Evolutionary conservation across 2,329 filamentous ascomycete species (phyloP).

Genomic region (Ophiostoma ips): DNA sequence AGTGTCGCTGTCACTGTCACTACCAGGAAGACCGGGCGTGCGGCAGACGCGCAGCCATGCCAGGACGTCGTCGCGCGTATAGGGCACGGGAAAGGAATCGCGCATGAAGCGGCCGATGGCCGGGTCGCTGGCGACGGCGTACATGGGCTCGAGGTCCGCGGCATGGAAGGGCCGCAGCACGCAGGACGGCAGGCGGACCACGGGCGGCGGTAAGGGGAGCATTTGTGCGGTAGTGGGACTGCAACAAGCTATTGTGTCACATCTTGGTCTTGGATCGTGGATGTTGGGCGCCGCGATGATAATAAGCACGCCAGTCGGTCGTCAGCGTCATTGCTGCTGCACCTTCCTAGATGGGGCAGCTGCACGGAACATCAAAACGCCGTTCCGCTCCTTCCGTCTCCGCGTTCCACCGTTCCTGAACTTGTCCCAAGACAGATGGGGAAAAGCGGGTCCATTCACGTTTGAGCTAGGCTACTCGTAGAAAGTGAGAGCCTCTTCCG

Average conservation of each 20-base stretch:
- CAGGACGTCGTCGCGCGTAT: slow-evolving; percentile 21
- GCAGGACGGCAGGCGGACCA: slow-evolving; percentile 16
- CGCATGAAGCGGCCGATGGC: slow-evolving; percentile 27
- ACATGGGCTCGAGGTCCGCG: slow-evolving; percentile 25
- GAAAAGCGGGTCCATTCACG: slow-evolving; percentile 3
- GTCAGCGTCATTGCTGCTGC: too few relatives aligned
- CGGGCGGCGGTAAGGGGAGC: neutral
- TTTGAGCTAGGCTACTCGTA: too few relatives aligned
- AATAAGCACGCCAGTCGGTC: too few relatives aligned
- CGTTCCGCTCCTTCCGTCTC: slow-evolving; percentile 1
- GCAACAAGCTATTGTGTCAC: too few relatives aligned
- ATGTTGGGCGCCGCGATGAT: too few relatives aligned
- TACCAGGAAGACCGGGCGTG: neutral
- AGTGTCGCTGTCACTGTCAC: neutral
- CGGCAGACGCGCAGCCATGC: neutral
- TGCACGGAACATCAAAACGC: slow-evolving; percentile 8
- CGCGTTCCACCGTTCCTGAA: slow-evolving; percentile 6
- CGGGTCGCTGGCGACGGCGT: slow-evolving; percentile 25
- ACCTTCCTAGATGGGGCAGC: too few relatives aligned
- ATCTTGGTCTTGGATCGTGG: too few relatives aligned
- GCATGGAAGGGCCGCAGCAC: slow-evolving; percentile 27
- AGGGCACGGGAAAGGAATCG: slow-evolving; percentile 32
- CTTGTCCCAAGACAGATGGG: slow-evolving; percentile 5
- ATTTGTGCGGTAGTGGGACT: slow-evolving; percentile 11
- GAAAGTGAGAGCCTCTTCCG: neutral